Base-by-base conservation (phyloP, 2,329 filamentous ascomycete genomes). In the Ramularia endophylla region DNA sequence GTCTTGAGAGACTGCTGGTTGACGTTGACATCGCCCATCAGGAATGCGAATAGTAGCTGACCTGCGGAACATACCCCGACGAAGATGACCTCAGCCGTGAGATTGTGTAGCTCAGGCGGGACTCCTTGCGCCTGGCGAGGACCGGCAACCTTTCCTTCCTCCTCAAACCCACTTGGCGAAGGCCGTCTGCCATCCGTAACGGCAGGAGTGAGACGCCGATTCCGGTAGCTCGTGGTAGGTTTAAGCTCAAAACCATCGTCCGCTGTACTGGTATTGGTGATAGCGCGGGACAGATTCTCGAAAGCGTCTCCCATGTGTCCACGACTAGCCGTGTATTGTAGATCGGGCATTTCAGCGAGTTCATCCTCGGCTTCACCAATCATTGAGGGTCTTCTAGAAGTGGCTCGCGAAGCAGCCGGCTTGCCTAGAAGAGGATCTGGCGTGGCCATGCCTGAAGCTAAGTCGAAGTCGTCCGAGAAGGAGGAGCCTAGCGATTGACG, bases 41-140 rank as follows among this genome's bases (percentile, higher is more conserved):
- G 56, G 41, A 69, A 63, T 2, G 65, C 60, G 46, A 69, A 70
- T 8, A 70, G 58, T 45, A 70, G 57, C 31, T 70, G 59, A 1
- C 67, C 66, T 9, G 62, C 63, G 3, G 65, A 67, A 50, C 67
- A 70, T 28, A 68, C 63, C 8, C 62, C 55, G 5, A 71, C 56
- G 33, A 69, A 60, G 16, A 68, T 47, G 19, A 69, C 47, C 38
- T 70, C 67, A 0, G 64, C 58, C 2, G 61, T 56, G 3, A 70
- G 57, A 39, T 57, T 69, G 16, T 56, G 49, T 5, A 70, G 50
- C 46, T 70, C 67, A 0, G 63, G 59, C 1, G 68, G 67, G 2
- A 54, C 34, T 15, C 53, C 51, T 34, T 56, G 53, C 2, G 47
- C 12, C 18, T 47, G 42, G 15, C 47, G 36, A 16, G 44, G 44